These are phyloP conservation scores for Coemansia sp. DNA, from an alignment of 192 early-diverging fungal species.

Conservation along the genomic window DNA sequence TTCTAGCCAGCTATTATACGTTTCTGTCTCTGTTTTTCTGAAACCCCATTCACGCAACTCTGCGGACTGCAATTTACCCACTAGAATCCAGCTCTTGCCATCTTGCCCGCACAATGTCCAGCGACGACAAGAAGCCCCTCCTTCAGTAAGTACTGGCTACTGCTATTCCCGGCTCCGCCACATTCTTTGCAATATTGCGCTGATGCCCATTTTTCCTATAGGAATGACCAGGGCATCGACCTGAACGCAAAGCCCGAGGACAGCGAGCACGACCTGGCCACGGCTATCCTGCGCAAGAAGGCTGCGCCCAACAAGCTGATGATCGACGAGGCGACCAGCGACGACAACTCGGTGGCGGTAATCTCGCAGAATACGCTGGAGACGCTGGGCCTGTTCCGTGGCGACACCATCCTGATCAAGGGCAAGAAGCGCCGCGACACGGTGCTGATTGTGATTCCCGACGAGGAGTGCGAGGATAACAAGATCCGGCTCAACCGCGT, in stretches of 20 bases:
- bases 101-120: slow-evolving; percentile 14
- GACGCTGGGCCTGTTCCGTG: slow-evolving; percentile 85
- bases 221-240: slow-evolving; percentile 41
- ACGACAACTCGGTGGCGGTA: slow-evolving; percentile 94
- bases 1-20: too few species aligned
- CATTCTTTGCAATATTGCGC: neutral
- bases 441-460: slow-evolving; percentile 87
- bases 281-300: slow-evolving; percentile 95
- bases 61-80: neutral
- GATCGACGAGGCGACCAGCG: slow-evolving; percentile 94
- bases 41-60: neutral
- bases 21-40: too few species aligned
- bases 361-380: slow-evolving; percentile 92
- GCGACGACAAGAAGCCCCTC: slow-evolving; percentile 34
- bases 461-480: slow-evolving; percentile 87
- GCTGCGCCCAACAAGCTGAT: slow-evolving; percentile 97
- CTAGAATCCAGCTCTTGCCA: neutral
- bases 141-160: slow-evolving; percentile 30
- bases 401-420: slow-evolving; percentile 93
- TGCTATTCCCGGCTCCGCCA: too few species aligned
- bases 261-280: slow-evolving; percentile 78
- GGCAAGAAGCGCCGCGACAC: slow-evolving; percentile 98
- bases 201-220: slow-evolving; percentile 6
- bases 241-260: slow-evolving; percentile 39
- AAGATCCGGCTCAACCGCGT: slow-evolving; percentile 96